Base-by-base conservation (phyloP, 768 basidiomycete species). In the Trametes coccinea region DNA sequence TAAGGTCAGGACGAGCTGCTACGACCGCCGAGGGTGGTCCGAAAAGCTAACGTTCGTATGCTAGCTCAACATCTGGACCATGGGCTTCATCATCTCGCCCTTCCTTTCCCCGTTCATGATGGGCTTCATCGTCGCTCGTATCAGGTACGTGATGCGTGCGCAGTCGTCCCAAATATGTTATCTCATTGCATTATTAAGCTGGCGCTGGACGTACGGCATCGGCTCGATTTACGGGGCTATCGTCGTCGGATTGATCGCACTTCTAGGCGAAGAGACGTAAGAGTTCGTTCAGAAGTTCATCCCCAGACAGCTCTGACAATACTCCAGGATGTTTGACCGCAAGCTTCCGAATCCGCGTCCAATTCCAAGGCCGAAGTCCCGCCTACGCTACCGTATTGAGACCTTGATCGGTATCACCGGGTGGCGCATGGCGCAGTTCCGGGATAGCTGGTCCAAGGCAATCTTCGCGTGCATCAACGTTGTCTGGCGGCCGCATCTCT, bases 211-310 rank as follows among this genome's bases (percentile, higher is more conserved):
- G 17, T 89, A 89, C 61, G 86, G 84, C 14, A 83, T 86, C 39
- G 88, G 84, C 0, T 82, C 79, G 33, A 80, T 88, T 17, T 89
- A 88, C 67, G 76, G 77, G 4, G 74, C 75, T 2, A 62, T 86
- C 16, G 84, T 89, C 5, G 77, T 88, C 6, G 48, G 80, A 8
- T 67, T 88, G 17, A 87, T 89, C 52, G 72, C 76, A 2, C 76
- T 89, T 58, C 84, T 88, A 65, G 78, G 80, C 74, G 82, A 87
- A 61, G 88, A 90, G 72, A 89, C 87, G 86, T 86, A 69, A 53
- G 81, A 68, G 27, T 17, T 34, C 14, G 30, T 31, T 5, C 1
- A 3, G 11, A 13, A 9, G 41, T 9, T 43, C 14, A 14, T 43
- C 7, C n/a, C 34, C 34, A 11, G 11, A 14, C 14, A 14, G 13